Conservation (phyloP, 306 rosid genomes). For the Dicorynia guianensis region DNA sequence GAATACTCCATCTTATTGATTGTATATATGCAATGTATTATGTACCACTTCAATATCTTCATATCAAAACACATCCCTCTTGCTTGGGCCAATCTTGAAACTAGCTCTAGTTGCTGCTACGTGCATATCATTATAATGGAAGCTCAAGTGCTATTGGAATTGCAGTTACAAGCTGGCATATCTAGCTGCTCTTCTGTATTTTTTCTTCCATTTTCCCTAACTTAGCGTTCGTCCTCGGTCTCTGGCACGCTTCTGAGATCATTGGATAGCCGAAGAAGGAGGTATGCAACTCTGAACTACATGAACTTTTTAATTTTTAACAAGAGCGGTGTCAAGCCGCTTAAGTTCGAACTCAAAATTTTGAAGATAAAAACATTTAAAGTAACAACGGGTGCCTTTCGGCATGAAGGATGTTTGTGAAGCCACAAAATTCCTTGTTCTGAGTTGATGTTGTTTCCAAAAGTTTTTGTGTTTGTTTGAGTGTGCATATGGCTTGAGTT, state of each 20-base stretch:
- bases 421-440: no score
- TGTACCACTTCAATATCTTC: constrained; percentile 8
- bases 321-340: no score
- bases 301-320: no score
- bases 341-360: no score
- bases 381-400: no score
- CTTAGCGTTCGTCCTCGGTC: not conserved
- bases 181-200: not conserved
- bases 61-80: constrained; percentile 22
- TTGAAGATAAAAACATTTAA: no score
- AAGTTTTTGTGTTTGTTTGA: no score
- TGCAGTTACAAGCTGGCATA: constrained; percentile 21
- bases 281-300: no score
- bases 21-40: not conserved
- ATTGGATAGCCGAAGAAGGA: not conserved
- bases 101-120: not conserved
- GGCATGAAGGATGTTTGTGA: no score
- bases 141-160: not conserved
- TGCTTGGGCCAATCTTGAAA: constrained; percentile 32
- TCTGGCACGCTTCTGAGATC: not conserved
- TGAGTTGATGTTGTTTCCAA: no score
- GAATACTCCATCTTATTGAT: constrained; percentile 23
- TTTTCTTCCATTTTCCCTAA: no score
- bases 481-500: no score
- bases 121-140: not conserved